A percentile compares a stretch with the other conserved stretches of the same genome.
Conservation (phyloP, 2,329 filamentous ascomycete genomes). For the Calonectria leucothoes region DNA sequence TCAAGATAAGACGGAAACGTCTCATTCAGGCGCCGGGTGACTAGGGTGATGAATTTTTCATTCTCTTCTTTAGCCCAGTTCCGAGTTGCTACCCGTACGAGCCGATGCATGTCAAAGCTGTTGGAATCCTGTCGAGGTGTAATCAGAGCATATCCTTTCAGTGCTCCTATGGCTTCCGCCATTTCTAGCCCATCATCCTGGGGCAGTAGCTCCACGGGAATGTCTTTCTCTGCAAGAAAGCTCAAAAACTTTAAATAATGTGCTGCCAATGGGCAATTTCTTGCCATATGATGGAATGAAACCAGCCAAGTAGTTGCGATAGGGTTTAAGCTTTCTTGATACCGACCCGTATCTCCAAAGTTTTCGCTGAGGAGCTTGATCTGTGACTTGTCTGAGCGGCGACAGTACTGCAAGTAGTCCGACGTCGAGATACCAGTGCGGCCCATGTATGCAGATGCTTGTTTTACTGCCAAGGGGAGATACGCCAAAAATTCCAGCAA, state of each 20-base stretch:
- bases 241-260: constrained; percentile 45
- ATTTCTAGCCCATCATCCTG: constrained; percentile 26
- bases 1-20: constrained; percentile 21
- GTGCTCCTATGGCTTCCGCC: constrained; percentile 38
- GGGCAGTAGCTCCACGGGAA: constrained; percentile 39
- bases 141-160: constrained; percentile 49
- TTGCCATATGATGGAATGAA: constrained; percentile 46
- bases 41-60: neutral
- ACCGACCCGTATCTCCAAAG: constrained; percentile 45
- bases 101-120: constrained; percentile 44
- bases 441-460: constrained; percentile 51
- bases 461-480: constrained; percentile 50
- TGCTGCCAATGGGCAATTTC: constrained; percentile 38
- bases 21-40: constrained; percentile 20
- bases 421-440: constrained; percentile 34
- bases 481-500: constrained; percentile 45
- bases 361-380: constrained; percentile 42
- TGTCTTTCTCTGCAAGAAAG: constrained; percentile 44
- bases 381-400: constrained; percentile 31
- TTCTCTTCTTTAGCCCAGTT: constrained; percentile 40
- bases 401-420: constrained; percentile 41
- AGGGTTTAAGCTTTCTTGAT: constrained; percentile 40
- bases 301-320: constrained; percentile 49
- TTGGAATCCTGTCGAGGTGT: constrained; percentile 23
- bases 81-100: constrained; percentile 44